Evolutionary conservation across 208 protist genomes (phyloP).

Genomic region (Tetramitus jugosus): DNA sequence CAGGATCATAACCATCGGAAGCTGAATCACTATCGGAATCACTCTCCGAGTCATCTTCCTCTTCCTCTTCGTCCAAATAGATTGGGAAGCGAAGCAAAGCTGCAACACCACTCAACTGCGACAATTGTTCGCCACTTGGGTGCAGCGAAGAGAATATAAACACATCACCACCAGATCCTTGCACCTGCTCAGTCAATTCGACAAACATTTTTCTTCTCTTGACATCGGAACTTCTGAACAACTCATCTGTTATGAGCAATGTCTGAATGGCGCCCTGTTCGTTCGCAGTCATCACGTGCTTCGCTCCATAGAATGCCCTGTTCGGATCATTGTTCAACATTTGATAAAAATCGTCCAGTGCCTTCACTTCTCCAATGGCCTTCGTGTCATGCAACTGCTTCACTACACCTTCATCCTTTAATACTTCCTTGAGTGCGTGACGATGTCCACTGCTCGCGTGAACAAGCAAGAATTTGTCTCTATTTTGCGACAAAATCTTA

Average conservation of each 20-base stretch:
- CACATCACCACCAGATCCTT: conserved; percentile 61
- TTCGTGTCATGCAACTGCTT: conserved; percentile 68
- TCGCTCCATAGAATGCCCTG: conserved; percentile 78
- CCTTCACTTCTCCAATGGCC: conserved; percentile 71
- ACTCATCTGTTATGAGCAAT: conserved; percentile 78
- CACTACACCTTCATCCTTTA: conserved; percentile 1
- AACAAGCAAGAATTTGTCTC: conserved; percentile 76
- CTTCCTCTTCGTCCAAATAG: conserved; percentile 72
- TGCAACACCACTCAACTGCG: conserved; percentile 75
- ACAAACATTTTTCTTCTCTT: conserved; percentile 75
- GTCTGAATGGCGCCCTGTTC: conserved; percentile 61
- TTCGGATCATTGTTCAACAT: conserved; percentile 72
- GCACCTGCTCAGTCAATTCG: conserved; percentile 69
- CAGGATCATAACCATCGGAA: neutral
- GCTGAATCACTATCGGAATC: neutral
- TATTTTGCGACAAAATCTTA: conserved; percentile 59
- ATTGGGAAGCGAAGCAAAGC: conserved; percentile 79
- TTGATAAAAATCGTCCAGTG: conserved; percentile 81
- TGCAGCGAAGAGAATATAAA: conserved; percentile 85
- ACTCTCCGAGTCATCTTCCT: conserved; percentile 25
- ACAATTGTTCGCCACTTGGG: conserved; percentile 84
- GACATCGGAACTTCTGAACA: conserved; percentile 75
- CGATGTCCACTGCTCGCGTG: conserved; percentile 74
- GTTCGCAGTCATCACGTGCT: conserved; percentile 67
- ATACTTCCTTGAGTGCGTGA: conserved; percentile 49